phyloP scores from a whole-genome alignment of 2,329 filamentous ascomycete genomes.

The Orbilia ellipsospora region DNA sequence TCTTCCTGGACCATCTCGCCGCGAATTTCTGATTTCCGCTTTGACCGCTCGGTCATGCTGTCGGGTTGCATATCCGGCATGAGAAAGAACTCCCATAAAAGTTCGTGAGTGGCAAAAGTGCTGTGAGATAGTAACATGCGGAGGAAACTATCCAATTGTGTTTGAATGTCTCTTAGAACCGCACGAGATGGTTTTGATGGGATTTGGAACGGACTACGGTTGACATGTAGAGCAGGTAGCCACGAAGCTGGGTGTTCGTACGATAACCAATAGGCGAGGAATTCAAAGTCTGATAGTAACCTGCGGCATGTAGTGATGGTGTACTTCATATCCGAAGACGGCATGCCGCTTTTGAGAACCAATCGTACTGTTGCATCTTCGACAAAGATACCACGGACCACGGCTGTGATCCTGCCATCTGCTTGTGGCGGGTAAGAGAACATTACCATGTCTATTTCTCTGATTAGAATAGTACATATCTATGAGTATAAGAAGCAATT shows the following conservation, averaged over 20 bases:
- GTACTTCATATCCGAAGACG: constrained; percentile 77
- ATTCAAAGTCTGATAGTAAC: constrained; percentile 89
- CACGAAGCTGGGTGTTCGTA: constrained; percentile 95
- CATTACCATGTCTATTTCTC: constrained; percentile 77
- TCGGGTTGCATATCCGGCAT: constrained; percentile 91
- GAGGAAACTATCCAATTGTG: constrained; percentile 86
- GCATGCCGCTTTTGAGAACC: constrained; percentile 92
- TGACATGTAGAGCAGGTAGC: constrained; percentile 80
- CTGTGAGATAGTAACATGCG: constrained; percentile 87
- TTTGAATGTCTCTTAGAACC: constrained; percentile 85
- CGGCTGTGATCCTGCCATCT: constrained; percentile 86
- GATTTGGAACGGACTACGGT: constrained; percentile 90
- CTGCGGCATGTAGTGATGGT: constrained; percentile 94
- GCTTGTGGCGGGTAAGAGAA: constrained; percentile 77
- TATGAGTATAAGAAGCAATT: neutral
- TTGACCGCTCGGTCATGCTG: constrained; percentile 88
- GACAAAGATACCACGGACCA: constrained; percentile 95
- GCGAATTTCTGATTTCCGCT: constrained; percentile 84
- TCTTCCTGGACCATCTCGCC: constrained; percentile 89
- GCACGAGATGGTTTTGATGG: constrained; percentile 90
- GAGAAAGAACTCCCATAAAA: constrained; percentile 98
- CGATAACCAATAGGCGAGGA: constrained; percentile 81
- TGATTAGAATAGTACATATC: constrained; percentile 1
- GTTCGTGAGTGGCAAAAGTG: constrained; percentile 94
- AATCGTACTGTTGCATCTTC: constrained; percentile 94